Evolutionary conservation across 345 rosid species (phyloP).

Genomic region (Barbarea vulgaris): DNA sequence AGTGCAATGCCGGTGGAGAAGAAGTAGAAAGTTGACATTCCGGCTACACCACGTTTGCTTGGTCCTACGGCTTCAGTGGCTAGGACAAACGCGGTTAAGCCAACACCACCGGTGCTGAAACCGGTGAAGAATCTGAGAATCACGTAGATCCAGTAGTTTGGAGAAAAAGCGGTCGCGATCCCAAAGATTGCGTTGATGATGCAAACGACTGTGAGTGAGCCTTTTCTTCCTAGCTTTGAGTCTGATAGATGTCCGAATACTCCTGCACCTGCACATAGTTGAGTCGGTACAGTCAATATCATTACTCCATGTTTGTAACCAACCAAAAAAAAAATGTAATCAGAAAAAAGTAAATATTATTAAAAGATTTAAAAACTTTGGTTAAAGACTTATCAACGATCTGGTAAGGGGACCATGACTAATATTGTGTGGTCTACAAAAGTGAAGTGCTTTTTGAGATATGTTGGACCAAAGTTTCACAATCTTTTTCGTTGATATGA

Average conservation of each 20-base stretch:
- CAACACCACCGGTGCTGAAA: constrained; percentile 93
- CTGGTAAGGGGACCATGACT: constrained; percentile 6
- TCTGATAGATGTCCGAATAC: constrained; percentile 91
- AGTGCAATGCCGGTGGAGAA: constrained; percentile 77
- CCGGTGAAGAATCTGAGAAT: constrained; percentile 76
- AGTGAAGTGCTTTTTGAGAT: constrained; percentile 20
- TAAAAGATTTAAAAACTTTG: neutral
- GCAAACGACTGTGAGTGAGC: constrained; percentile 78
- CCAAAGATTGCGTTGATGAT: constrained; percentile 73
- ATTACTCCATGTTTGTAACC: constrained; percentile 20
- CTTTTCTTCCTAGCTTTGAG: constrained; percentile 88
- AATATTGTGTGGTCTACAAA: neutral
- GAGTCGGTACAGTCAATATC: neutral
- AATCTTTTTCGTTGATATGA: constrained; percentile 1
- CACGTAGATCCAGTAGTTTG: constrained; percentile 67
- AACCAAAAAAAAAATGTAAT: neutral
- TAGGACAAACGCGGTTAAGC: constrained; percentile 80
- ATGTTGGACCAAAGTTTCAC: constrained; percentile 24
- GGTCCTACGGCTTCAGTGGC: constrained; percentile 92
- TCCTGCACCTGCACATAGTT: constrained; percentile 73
- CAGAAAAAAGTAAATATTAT: neutral
- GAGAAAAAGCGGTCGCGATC: constrained; percentile 69
- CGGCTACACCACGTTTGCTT: constrained; percentile 76
- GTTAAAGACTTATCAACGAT: neutral
- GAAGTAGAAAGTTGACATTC: constrained; percentile 98